Percentiles rank a stretch among this genome's conserved stretches.
These are phyloP conservation scores for Penicillium sp. DNA, from an alignment of 2,329 filamentous ascomycete species.

Conservation along the genomic window DNA sequence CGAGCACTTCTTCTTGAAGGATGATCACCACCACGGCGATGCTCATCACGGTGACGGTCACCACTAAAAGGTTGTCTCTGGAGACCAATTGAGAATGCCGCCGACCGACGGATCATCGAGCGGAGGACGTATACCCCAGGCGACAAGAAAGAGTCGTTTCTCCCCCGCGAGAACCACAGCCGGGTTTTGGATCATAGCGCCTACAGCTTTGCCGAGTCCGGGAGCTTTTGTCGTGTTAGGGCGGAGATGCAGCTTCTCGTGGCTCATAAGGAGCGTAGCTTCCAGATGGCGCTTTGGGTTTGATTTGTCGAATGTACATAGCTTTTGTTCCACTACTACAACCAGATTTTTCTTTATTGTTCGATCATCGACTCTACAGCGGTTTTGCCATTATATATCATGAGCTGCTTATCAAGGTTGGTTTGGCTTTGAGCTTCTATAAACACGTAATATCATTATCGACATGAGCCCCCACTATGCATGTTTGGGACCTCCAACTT, in stretches of 20 bases:
- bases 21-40: constrained; percentile 57
- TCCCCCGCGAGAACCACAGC: constrained; percentile 14
- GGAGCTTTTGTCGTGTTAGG: constrained; percentile 17
- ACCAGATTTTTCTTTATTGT: constrained; percentile 19
- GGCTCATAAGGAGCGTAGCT: constrained; percentile 9
- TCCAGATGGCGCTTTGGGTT: constrained; percentile 33
- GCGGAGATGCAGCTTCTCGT: constrained; percentile 9
- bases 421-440: constrained; percentile 8
- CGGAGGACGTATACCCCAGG: constrained; percentile 28
- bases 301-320: constrained; percentile 40
- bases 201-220: constrained; percentile 8
- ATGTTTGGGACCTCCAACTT: constrained; percentile 1
- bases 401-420: background rate
- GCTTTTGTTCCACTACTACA: constrained; percentile 33
- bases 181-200: constrained; percentile 10
- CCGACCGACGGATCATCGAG: constrained; percentile 15
- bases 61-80: constrained; percentile 48
- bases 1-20: constrained; percentile 82
- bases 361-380: background rate
- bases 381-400: background rate
- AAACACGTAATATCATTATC: constrained; percentile 29
- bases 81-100: constrained; percentile 15
- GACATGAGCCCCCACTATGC: constrained; percentile 12
- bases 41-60: constrained; percentile 54
- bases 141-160: constrained; percentile 16